Base-by-base conservation (phyloP, 2,329 filamentous ascomycete species). In the Rachicladosporium sp. region DNA sequence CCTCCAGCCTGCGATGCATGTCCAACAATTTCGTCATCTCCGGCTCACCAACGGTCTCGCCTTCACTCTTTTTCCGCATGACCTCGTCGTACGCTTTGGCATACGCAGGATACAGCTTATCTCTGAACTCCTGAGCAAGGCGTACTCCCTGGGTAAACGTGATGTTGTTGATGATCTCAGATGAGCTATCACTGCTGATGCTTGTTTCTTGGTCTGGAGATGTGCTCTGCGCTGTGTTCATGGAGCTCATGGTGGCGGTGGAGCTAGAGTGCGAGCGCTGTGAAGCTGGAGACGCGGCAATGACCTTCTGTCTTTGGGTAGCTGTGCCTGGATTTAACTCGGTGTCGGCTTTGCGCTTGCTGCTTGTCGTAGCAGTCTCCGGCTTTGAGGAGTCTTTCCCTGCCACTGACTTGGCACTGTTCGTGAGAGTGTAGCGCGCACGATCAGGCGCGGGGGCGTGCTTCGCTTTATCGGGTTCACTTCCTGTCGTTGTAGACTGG, bases 71-170 rank as follows among this genome's bases (percentile, higher is more conserved):
- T 40, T 51, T 56, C n/a, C 62, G 60, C 0, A 54, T 56, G 44
- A 67, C 49, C 46, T 60, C 55, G 50, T 70, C 68, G 53, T 78
- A 73, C 49, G 77, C 54, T 49, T 66, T 58, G 48, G 68, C 66
- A 50, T 80, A 80, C 41, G 66, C 68, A 29, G 69, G 68, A 50
- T 79, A 78, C 45, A 69, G 70, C 38, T 61, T 62, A 51, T 76
- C 74, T 32, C 49, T 47, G 56, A 79, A 80, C 36, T 61, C 63
- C 47, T 64, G 61, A 2, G 66, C 67, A 19, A 68, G 49, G 42
- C 63, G 59, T 13, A 69, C 56, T 29, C 63, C 65, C 47, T 67
- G 64, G 15, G 57, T 59, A 56, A 62, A 67, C 12, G 48, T 53
- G 44, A 55, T 50, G 30, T 44, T 45, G 13, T 49, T 46, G 21